Conservation (phyloP, 1,284 basidiomycete species). For the Irpex sp. region DNA sequence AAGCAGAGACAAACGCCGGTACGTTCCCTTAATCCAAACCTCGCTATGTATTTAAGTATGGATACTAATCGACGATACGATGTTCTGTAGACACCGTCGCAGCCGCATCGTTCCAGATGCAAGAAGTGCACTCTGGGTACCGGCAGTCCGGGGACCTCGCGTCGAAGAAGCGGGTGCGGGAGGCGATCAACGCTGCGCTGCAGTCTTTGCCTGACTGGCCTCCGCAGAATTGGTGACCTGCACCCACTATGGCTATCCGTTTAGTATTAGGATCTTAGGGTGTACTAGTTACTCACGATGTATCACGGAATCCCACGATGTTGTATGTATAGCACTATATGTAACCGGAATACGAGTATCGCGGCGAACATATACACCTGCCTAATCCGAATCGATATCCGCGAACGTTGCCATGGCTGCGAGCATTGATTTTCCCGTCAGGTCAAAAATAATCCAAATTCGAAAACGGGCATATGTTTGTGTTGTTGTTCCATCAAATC, state of each 20-base stretch:
- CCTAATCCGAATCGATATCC: neutral
- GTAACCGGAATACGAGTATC: neutral
- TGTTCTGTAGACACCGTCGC: constrained; percentile 27
- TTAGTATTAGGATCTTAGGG: no score
- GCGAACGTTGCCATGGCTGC: neutral
- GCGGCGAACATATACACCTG: neutral
- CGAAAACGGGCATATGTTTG: neutral
- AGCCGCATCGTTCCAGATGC: constrained; percentile 32
- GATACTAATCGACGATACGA: neutral
- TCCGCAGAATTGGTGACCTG: constrained; percentile 16
- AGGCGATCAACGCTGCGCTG: constrained; percentile 34
- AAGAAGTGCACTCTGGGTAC: constrained; percentile 31
- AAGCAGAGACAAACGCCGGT: constrained; percentile 30
- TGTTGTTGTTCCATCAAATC: neutral
- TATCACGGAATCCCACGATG: neutral
- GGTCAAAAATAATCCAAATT: neutral
- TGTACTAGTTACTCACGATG: neutral
- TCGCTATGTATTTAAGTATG: neutral
- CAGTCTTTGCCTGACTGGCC: constrained; percentile 33
- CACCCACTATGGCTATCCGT: neutral
- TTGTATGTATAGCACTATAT: neutral
- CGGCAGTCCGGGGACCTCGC: constrained; percentile 34
- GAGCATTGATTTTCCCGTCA: neutral
- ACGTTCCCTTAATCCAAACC: neutral
- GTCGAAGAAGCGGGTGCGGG: constrained; percentile 33